These are phyloP conservation scores for Verticillium zaregamsianum DNA, from an alignment of 2,329 filamentous ascomycete genomes.

Conservation along the genomic window DNA sequence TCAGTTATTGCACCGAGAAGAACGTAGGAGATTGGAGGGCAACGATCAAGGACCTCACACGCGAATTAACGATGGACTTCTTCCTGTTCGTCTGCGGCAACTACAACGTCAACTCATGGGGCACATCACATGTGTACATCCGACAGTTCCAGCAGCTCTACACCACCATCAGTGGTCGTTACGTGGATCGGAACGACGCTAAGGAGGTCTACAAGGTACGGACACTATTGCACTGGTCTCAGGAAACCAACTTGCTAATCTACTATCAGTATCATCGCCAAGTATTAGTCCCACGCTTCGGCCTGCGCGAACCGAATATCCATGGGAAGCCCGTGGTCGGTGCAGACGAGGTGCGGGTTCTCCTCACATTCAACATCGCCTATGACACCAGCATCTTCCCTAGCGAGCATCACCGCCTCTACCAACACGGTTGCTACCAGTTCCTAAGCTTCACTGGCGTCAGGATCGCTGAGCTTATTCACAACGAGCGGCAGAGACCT, in stretches of 20 bases:
- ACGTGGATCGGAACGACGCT: constrained; percentile 17
- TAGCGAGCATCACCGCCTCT: constrained; percentile 16
- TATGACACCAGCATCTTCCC: constrained; percentile 21
- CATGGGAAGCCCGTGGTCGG: constrained; percentile 19
- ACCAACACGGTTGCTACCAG: constrained; percentile 20
- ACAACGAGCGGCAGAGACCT: constrained; percentile 19
- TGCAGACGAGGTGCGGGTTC: constrained; percentile 13
- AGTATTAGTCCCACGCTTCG: constrained; percentile 17
- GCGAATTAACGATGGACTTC: constrained; percentile 18
- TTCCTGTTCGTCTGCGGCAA: constrained; percentile 17
- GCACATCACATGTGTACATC: constrained; percentile 18
- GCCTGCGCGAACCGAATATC: constrained; percentile 16
- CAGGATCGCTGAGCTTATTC: constrained; percentile 22
- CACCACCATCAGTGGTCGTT: constrained; percentile 15
- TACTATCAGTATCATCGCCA: constrained; percentile 15
- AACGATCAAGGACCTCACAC: constrained; percentile 12
- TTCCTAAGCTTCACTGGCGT: constrained; percentile 21
- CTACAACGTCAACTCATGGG: constrained; percentile 18
- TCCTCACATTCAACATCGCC: constrained; percentile 23
- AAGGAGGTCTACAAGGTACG: constrained; percentile 22
- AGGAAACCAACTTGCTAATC: neutral
- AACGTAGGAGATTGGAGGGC: constrained; percentile 15
- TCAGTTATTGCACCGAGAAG: constrained; percentile 14
- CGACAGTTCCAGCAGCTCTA: constrained; percentile 22
- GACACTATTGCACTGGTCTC: neutral